Conservation (phyloP, 1,284 basidiomycete genomes). For the Melampsora americana region DNA sequence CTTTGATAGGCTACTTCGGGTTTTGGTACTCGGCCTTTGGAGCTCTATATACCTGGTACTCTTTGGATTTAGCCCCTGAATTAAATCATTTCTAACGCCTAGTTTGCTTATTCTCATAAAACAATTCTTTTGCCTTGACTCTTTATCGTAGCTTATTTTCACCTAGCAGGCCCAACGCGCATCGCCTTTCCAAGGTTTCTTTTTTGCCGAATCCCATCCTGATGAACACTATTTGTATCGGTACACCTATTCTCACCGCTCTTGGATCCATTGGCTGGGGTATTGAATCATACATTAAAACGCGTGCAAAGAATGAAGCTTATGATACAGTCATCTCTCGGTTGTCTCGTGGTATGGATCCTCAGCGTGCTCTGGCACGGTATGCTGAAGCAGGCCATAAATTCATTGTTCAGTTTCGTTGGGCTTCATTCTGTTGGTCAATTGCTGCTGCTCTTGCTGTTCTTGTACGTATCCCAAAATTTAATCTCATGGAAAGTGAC, state of each 20-base stretch:
- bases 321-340: background rate
- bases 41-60: background rate
- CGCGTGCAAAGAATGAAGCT: background rate
- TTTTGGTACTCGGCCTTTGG: conserved; percentile 5
- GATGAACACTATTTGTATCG: background rate
- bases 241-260: background rate
- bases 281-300: background rate
- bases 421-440: background rate
- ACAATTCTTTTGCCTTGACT: background rate
- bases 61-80: background rate
- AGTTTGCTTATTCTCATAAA: background rate
- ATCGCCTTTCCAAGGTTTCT: background rate
- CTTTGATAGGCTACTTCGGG: background rate
- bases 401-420: background rate
- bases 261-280: background rate
- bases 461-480: background rate
- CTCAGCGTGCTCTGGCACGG: background rate
- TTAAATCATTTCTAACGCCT: background rate
- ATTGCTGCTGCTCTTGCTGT: background rate
- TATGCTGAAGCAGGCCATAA: background rate
- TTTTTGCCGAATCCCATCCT: background rate
- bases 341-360: background rate
- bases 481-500: background rate
- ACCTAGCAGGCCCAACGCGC: background rate
- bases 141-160: background rate